Percentiles rank a stretch among this genome's conserved stretches.
phyloP scores from a whole-genome alignment of 2,329 filamentous ascomycete genomes.

The Phaeosphaeria sp. region DNA sequence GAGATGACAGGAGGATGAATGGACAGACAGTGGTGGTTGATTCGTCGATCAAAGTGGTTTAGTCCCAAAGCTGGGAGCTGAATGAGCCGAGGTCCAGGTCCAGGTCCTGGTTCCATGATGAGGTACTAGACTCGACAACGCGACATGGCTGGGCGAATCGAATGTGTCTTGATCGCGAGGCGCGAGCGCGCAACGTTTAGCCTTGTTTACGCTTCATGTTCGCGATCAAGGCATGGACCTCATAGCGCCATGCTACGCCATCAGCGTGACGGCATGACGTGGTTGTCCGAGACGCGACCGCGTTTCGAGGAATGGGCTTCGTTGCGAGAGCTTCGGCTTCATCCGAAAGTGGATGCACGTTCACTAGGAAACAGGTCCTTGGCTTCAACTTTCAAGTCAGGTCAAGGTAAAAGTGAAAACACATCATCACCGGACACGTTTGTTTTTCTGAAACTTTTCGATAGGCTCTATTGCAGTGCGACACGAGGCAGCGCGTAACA shows the following conservation, averaged over 20 bases:
- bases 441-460: conserved; percentile 3
- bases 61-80: not conserved
- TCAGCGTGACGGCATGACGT: not conserved
- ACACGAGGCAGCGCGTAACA: conserved; percentile 19
- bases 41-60: not conserved
- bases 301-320: not conserved
- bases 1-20: too few species aligned
- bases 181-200: conserved; percentile 1
- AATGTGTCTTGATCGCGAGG: not conserved
- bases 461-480: conserved; percentile 27
- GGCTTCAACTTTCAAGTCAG: not conserved
- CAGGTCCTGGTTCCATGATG: too few species aligned
- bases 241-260: not conserved
- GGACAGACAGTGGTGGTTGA: not conserved
- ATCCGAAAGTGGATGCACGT: not conserved
- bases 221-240: not conserved
- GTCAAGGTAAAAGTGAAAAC: not conserved
- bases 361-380: not conserved
- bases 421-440: not conserved
- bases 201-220: conserved; percentile 8
- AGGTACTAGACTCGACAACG: not conserved
- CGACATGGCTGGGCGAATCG: not conserved
- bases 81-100: not conserved
- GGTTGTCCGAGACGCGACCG: not conserved
- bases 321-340: not conserved